phyloP scores from a whole-genome alignment of 2,329 filamentous ascomycete genomes.

The Trichoderma sp. region DNA sequence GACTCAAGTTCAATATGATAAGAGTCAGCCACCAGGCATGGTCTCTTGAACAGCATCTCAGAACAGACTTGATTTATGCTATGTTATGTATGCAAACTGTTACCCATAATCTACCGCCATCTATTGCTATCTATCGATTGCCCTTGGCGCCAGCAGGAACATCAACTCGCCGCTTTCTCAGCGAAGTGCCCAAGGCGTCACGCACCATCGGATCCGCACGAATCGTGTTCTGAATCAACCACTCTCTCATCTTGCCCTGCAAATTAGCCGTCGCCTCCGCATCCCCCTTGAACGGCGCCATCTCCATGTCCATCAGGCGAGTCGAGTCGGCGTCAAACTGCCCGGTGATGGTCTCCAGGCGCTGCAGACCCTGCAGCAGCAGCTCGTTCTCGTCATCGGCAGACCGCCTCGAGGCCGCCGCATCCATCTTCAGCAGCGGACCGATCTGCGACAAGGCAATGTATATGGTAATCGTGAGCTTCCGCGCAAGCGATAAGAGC shows the following conservation, averaged over 20 bases:
- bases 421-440: slow-evolving; percentile 59
- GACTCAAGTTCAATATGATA: background rate
- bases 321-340: slow-evolving; percentile 69
- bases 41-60: background rate
- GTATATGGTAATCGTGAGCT: slow-evolving; percentile 75
- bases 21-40: background rate
- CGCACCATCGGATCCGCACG: slow-evolving; percentile 78
- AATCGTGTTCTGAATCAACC: slow-evolving; percentile 85
- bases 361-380: slow-evolving; percentile 64
- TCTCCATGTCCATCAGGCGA: slow-evolving; percentile 73
- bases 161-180: slow-evolving; percentile 64
- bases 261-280: slow-evolving; percentile 59
- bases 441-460: slow-evolving; percentile 83
- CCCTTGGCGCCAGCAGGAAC: slow-evolving; percentile 64
- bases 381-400: slow-evolving; percentile 52
- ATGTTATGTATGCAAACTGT: background rate
- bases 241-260: slow-evolving; percentile 75
- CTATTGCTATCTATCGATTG: slow-evolving; percentile 41
- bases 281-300: slow-evolving; percentile 80
- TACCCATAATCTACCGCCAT: background rate
- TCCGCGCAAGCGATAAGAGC: slow-evolving; percentile 72
- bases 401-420: slow-evolving; percentile 36
- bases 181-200: slow-evolving; percentile 70
- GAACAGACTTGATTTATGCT: background rate
- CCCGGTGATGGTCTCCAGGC: slow-evolving; percentile 62